A percentile compares a stretch with the other conserved stretches of the same genome.
Evolutionary conservation across 75 land plant species (phyloP).

Genomic region (Azolla pinnata): DNA sequence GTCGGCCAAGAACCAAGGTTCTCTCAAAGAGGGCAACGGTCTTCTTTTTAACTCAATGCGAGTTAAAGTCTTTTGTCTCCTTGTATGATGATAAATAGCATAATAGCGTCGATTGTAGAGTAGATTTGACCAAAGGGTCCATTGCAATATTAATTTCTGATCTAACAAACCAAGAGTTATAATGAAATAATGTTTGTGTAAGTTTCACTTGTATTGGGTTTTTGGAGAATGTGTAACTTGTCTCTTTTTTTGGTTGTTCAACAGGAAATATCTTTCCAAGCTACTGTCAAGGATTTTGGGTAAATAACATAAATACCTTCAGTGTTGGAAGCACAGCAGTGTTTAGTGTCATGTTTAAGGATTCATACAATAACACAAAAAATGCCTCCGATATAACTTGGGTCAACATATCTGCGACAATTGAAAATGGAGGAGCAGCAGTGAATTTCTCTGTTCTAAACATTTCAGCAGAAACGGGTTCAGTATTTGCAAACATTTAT

Average conservation of each 20-base stretch:
- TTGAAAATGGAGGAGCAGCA: not conserved
- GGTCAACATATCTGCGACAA: not conserved
- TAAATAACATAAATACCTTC: not conserved
- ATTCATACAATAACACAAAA: constrained; percentile 1
- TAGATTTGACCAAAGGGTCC: too few relatives aligned
- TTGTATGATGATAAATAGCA: too few relatives aligned
- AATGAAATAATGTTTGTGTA: too few relatives aligned
- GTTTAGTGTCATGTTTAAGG: not conserved
- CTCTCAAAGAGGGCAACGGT: too few relatives aligned
- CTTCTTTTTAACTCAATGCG: too few relatives aligned
- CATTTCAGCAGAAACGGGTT: not conserved
- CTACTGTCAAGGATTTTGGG: constrained; percentile 5
- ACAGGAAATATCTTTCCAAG: not conserved
- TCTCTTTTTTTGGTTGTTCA: not conserved
- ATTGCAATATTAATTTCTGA: too few relatives aligned
- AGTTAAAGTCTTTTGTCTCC: too few relatives aligned
- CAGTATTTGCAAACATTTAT: constrained; percentile 4
- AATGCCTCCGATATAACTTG: not conserved
- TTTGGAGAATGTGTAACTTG: too few relatives aligned
- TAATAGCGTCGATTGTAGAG: too few relatives aligned
- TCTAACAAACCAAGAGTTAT: too few relatives aligned
- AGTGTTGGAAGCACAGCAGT: not conserved
- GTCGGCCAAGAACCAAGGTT: too few relatives aligned
- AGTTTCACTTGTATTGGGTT: too few relatives aligned
- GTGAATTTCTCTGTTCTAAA: not conserved